Conservation (phyloP, 2,329 filamentous ascomycete genomes). For the Blastomyces emzantsi region DNA sequence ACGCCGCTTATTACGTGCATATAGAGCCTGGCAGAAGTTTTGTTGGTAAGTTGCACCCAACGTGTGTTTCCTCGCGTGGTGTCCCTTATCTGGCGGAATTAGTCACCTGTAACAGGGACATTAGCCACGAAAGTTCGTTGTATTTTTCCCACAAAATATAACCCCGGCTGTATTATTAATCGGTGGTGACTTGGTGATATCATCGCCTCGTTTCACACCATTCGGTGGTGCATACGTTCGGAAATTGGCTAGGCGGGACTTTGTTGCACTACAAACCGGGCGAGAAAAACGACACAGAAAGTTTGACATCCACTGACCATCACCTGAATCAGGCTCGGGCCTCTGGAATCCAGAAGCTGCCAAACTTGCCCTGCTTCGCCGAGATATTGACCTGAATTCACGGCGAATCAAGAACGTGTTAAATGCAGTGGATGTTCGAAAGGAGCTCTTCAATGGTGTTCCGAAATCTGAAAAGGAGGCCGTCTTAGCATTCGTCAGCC, state of each 20-base stretch:
- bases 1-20: conserved; percentile 83
- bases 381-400: conserved; percentile 66
- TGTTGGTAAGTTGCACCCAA: conserved; percentile 49
- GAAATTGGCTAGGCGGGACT: background rate
- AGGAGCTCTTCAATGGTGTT: conserved; percentile 54
- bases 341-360: conserved; percentile 68
- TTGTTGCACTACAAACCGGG: background rate
- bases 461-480: conserved; percentile 50
- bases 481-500: conserved; percentile 58
- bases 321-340: conserved; percentile 53
- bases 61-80: background rate
- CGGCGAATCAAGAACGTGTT: conserved; percentile 60
- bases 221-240: background rate
- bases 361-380: conserved; percentile 58
- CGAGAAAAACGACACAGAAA: background rate
- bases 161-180: background rate
- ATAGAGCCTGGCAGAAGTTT: conserved; percentile 63
- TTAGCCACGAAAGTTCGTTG: background rate
- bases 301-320: conserved; percentile 9
- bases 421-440: conserved; percentile 50
- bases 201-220: background rate
- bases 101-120: background rate
- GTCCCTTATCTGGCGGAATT: background rate
- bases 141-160: background rate
- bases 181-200: background rate